A percentile compares a stretch with the other conserved stretches of the same genome.
phyloP scores from a whole-genome alignment of 768 basidiomycete species.

The Leccinum broughii region DNA sequence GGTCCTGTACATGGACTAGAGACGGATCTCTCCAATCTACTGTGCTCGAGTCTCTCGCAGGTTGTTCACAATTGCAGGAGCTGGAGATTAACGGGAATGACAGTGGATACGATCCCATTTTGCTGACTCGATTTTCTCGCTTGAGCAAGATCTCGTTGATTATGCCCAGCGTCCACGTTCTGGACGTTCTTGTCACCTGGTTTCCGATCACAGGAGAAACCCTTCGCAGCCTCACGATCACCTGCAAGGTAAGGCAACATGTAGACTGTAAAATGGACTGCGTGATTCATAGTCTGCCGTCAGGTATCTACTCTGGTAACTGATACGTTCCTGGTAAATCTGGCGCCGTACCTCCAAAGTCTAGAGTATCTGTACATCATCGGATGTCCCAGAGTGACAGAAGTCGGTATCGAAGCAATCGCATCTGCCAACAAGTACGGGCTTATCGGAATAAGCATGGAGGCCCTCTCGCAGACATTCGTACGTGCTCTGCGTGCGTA shows the following conservation, averaged over 20 bases:
- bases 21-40: slow-evolving; percentile 68
- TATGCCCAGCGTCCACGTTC: slow-evolving; percentile 65
- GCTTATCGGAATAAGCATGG: slow-evolving; percentile 56
- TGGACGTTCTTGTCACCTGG: slow-evolving; percentile 54
- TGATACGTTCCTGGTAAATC: slow-evolving; percentile 49
- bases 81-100: slow-evolving; percentile 74
- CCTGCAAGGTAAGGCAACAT: slow-evolving; percentile 59
- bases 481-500: slow-evolving; percentile 40
- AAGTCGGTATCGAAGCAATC: slow-evolving; percentile 55
- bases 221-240: slow-evolving; percentile 59
- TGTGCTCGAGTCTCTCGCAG: slow-evolving; percentile 54
- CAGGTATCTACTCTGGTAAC: slow-evolving; percentile 61
- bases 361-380: slow-evolving; percentile 61
- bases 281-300: background rate
- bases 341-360: slow-evolving; percentile 50
- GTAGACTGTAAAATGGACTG: background rate
- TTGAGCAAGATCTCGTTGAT: slow-evolving; percentile 64
- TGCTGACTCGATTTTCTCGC: slow-evolving; percentile 51
- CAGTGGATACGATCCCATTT: slow-evolving; percentile 45
- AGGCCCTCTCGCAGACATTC: slow-evolving; percentile 60
- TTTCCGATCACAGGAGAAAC: slow-evolving; percentile 41
- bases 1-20: slow-evolving; percentile 75
- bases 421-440: slow-evolving; percentile 46
- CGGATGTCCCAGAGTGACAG: slow-evolving; percentile 70
- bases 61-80: slow-evolving; percentile 45